Base-by-base conservation (phyloP, 106 monocot species). In the Dioscorea zingiberensis region DNA sequence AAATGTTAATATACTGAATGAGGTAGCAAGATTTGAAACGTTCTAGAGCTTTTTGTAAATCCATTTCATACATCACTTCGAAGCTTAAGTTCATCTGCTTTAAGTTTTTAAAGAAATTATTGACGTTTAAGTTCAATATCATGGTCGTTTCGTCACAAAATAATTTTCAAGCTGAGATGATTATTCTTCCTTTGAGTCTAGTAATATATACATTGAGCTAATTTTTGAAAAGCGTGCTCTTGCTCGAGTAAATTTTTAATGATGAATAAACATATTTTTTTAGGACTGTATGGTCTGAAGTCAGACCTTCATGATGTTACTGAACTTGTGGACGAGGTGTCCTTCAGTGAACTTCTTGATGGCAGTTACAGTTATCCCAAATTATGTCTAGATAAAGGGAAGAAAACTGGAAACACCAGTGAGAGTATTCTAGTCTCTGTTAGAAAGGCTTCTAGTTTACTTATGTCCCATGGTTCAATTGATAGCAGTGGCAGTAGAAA, bases 301-400 rank as follows among this genome's bases (percentile, higher is more conserved):
- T 63, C 77, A 58, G 88, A 91, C 73, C 27, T 75, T 47, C 62
- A 69, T 57, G 80, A 88, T 68, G 47, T 83, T 45, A 78, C 77
- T 59, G 74, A 81, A 27, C 65, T 65, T 74, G 74, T 87, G 71
- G 83, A 88, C 64, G 88, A 97, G 5, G 58, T 71, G 21, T 60
- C 83, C 25, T 54, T 97, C 32, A 26, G 54, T 68, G 83, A 91
- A 30, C 95, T 97, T 75, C 85, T 97, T 54, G 77, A 85, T 85
- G 77, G 74, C 10, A 85, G 73, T 66, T 80, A 79, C 58, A 77
- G 55, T 66, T 72, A 75, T 65, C 60, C 74, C 68, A 83, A 61
- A 48, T 61, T 72, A 45, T 68, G 29, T 60, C 60, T 59, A 46
- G 81, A 82, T 10, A 97, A 84, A 76, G 83, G 73, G 63, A 85